Percentiles rank a stretch among this genome's conserved stretches.
Evolutionary conservation across 176 grass and related monocot genomes (phyloP).

Genomic region (Eremochloa ophiuroides): DNA sequence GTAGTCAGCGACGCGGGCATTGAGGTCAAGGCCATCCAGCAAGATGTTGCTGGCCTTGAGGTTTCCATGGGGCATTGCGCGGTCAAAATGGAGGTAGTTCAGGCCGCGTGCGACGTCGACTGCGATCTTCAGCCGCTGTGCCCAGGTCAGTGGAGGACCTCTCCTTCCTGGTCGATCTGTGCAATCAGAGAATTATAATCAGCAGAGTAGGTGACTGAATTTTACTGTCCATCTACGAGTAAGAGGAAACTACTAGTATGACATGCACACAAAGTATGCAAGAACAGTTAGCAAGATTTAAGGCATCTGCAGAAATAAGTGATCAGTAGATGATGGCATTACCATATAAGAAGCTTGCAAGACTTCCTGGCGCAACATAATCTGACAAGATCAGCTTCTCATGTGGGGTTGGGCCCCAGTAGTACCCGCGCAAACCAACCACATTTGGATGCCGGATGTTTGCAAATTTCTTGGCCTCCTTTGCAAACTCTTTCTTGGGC

Average conservation of each 20-base stretch:
- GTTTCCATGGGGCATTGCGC: constrained; percentile 89
- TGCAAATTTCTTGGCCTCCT: constrained; percentile 95
- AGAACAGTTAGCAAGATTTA: not conserved
- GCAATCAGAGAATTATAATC: not conserved
- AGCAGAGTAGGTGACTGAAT: not conserved
- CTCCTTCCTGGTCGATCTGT: constrained; percentile 81
- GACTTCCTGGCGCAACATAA: constrained; percentile 85
- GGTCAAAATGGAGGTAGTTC: constrained; percentile 98
- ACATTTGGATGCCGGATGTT: constrained; percentile 97
- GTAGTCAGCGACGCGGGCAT: constrained; percentile 74
- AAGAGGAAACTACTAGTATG: not conserved
- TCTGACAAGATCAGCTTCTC: constrained; percentile 96
- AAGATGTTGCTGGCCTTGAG: constrained; percentile 92
- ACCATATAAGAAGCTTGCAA: constrained; percentile 94
- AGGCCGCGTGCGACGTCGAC: constrained; percentile 85
- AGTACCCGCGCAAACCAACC: constrained; percentile 86
- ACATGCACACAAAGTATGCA: not conserved
- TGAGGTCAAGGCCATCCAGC: constrained; percentile 87
- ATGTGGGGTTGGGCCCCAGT: constrained; percentile 96
- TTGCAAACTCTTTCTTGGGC: constrained; percentile 89
- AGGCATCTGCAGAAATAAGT: not conserved
- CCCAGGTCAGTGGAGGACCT: constrained; percentile 89
- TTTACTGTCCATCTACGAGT: not conserved
- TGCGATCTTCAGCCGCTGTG: constrained; percentile 75
- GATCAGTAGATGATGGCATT: constrained; percentile 15